Conservation (phyloP, 2,329 filamentous ascomycete genomes). For the Ophiostoma ulmi region DNA sequence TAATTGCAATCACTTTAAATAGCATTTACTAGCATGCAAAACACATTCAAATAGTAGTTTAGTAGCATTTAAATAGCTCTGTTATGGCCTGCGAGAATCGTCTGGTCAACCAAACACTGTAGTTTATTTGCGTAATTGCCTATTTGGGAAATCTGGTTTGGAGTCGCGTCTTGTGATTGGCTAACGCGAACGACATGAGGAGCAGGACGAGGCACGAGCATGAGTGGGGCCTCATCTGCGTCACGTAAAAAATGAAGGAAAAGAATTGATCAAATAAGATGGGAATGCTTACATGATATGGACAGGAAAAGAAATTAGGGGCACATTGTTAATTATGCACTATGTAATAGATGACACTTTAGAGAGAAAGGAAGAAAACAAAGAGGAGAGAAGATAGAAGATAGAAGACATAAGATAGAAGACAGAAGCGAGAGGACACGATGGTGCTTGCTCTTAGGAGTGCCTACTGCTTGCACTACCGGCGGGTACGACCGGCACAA, state of each 20-base stretch:
- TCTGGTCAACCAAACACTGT: constrained; percentile 24
- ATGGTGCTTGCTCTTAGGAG: neutral
- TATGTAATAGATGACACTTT: neutral
- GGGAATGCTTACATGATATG: constrained; percentile 13
- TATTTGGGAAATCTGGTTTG: constrained; percentile 22
- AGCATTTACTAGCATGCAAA: neutral
- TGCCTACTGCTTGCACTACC: neutral
- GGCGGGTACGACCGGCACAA: neutral
- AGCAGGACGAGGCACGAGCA: constrained; percentile 25
- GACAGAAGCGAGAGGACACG: neutral
- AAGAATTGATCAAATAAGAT: neutral
- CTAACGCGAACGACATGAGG: constrained; percentile 23
- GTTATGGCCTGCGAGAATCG: constrained; percentile 22
- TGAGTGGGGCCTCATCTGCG: constrained; percentile 22
- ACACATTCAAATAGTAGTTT: neutral
- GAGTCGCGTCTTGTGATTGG: constrained; percentile 29
- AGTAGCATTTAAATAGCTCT: constrained; percentile 2
- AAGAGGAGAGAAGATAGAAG: neutral
- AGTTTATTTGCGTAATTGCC: constrained; percentile 28
- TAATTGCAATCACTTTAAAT: neutral
- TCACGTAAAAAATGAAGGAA: constrained; percentile 23
- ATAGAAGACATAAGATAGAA: neutral
- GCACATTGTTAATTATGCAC: neutral
- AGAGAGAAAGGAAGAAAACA: neutral
- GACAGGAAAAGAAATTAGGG: neutral